phyloP scores from a whole-genome alignment of 306 rosid genomes.

The Fragaria iinumae region DNA sequence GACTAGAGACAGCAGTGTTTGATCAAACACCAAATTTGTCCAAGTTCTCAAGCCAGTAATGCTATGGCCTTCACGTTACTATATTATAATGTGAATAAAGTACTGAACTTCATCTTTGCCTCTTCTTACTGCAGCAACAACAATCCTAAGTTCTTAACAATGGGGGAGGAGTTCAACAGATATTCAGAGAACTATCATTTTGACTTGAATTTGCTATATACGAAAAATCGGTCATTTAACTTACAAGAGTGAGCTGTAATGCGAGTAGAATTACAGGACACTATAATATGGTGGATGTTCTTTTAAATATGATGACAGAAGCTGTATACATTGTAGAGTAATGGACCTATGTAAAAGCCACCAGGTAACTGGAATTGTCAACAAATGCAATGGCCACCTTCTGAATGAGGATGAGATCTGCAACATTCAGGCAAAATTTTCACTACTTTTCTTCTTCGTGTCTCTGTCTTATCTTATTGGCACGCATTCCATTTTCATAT shows the following conservation, averaged over 20 bases:
- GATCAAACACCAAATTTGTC: constrained; percentile 1
- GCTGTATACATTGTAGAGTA: constrained; percentile 27
- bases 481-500: constrained; percentile 26
- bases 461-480: constrained; percentile 32
- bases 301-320: constrained; percentile 25
- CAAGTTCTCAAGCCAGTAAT: not conserved
- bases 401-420: constrained; percentile 35
- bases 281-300: constrained; percentile 20
- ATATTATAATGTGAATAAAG: not conserved
- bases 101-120: not conserved
- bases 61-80: not conserved
- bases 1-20: not conserved
- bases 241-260: not conserved
- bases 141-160: not conserved
- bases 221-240: not conserved
- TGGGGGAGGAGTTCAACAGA: not conserved
- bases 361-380: constrained; percentile 22
- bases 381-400: constrained; percentile 37
- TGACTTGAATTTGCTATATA: constrained; percentile 1
- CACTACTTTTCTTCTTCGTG: constrained; percentile 35
- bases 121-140: not conserved
- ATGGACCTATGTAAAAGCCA: constrained; percentile 17
- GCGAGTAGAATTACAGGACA: not conserved
- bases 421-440: constrained; percentile 21
- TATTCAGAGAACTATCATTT: not conserved